A percentile compares a stretch with the other conserved stretches of the same genome.
phyloP scores from a whole-genome alignment of 495 filamentous ascomycete species.

The Antarctomyces pellizariae region DNA sequence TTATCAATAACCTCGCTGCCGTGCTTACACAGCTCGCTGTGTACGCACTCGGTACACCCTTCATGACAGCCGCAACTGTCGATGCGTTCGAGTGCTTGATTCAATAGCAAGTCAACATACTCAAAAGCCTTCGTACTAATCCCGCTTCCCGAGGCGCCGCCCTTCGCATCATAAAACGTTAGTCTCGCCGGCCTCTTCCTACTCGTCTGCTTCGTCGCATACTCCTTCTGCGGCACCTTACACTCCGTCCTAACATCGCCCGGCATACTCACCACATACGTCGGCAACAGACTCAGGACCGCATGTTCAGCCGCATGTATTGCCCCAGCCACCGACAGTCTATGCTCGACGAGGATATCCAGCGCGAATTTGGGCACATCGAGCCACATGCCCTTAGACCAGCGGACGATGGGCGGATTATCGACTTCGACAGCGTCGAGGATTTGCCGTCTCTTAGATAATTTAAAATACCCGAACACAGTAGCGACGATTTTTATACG shows the following conservation, averaged over 20 bases:
- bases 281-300: slow-evolving; percentile 63
- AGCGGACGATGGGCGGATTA: slow-evolving; percentile 69
- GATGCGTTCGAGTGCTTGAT: slow-evolving; percentile 57
- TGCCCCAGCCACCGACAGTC: slow-evolving; percentile 64
- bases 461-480: slow-evolving; percentile 91
- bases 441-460: slow-evolving; percentile 58
- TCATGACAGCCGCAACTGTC: slow-evolving; percentile 40
- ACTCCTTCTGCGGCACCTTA: slow-evolving; percentile 55
- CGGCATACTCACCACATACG: slow-evolving; percentile 66
- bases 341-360: slow-evolving; percentile 44
- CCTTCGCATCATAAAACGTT: slow-evolving; percentile 89
- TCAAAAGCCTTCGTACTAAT: slow-evolving; percentile 86
- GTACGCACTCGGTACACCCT: slow-evolving; percentile 77
- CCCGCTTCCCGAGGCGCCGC: slow-evolving; percentile 59
- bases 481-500: slow-evolving; percentile 58
- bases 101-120: slow-evolving; percentile 57
- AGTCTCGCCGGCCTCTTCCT: slow-evolving; percentile 76
- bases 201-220: slow-evolving; percentile 45
- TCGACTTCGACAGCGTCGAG: slow-evolving; percentile 85
- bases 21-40: slow-evolving; percentile 66
- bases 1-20: slow-evolving; percentile 87
- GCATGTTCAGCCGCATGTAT: slow-evolving; percentile 94
- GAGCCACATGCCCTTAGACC: slow-evolving; percentile 88
- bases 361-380: slow-evolving; percentile 66
- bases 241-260: slow-evolving; percentile 87